Evolutionary conservation across 306 rosid genomes (phyloP).

Genomic region (Aeschynomene evenia): DNA sequence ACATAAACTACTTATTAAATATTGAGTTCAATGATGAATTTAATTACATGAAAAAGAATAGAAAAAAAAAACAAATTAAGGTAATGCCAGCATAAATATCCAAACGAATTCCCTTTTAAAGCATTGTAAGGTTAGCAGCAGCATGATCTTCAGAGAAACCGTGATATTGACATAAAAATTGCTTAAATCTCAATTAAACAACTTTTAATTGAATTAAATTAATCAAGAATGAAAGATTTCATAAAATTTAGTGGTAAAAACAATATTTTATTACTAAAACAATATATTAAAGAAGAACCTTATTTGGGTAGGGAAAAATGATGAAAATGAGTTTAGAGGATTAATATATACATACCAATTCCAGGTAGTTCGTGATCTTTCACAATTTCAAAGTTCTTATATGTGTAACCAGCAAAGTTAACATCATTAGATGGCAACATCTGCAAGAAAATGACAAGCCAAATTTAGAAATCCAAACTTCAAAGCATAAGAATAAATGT

Average conservation of each 20-base stretch:
- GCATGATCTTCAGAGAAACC: background rate
- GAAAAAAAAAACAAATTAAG: background rate
- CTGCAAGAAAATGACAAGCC: constrained; percentile 48
- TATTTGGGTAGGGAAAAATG: background rate
- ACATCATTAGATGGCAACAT: constrained; percentile 90
- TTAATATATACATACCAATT: constrained; percentile 54
- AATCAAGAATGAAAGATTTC: background rate
- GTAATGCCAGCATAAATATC: background rate
- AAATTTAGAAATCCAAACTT: constrained; percentile 20
- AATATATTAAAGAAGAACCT: background rate
- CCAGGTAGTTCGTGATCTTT: constrained; percentile 76
- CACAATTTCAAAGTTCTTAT: constrained; percentile 82
- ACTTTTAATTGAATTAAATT: background rate
- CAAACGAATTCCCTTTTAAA: background rate
- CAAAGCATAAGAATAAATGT: constrained; percentile 24
- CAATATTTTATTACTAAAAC: background rate
- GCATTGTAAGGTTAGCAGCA: background rate
- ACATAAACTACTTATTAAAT: constrained; percentile 13
- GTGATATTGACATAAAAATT: background rate
- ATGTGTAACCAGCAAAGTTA: constrained; percentile 93
- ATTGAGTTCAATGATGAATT: constrained; percentile 10
- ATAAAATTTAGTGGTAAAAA: background rate
- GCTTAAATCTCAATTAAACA: background rate
- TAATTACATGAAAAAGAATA: background rate
- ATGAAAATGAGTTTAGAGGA: background rate